Base-by-base conservation (phyloP, 2,329 filamentous ascomycete species). In the Orbilia javanica region DNA sequence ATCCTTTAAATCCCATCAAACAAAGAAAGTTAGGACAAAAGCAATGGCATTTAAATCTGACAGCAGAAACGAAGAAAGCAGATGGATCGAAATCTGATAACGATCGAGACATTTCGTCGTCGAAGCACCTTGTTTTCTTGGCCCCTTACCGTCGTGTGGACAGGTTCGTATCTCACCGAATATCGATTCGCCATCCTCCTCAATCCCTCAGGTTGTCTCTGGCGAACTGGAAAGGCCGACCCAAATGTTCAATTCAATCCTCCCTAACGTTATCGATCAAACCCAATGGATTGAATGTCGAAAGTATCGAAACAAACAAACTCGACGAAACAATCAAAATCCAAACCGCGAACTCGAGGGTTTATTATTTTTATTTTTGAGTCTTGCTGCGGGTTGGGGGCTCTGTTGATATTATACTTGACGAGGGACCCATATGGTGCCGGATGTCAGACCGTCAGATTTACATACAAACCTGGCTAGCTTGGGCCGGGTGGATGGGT, bases 101-200 rank as follows among this genome's bases (percentile, higher is more conserved):
- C 31, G 18, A 60, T 20, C 42, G 55, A 60, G 25, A 72, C 20
- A 50, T 73, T 57, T 65, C 36, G 57, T 34, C 34, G 36, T 55
- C 36, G 57, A 57, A 69, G 48, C 36, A 42, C 25, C 65, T 42
- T 57, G 55, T 31, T 46, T 44, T 69, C 66, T 70, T 70, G 73
- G 65, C 52, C 67, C 65, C 74, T 78, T 78, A 78, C 74, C 74
- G 63, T 78, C 29, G 60, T 71, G 25, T 68, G 74, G 74, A 78
- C 62, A 78, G 74, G 67, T 78, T 78, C 74, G 64, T 78, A 78
- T 78, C 74, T 78, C 74, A 78, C 74, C 74, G 74, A 78, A 25
- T 63, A 48, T 62, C 53, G 67, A 72, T 78, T 68, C 27, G 50
- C 31, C 67, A 72, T 78, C 31, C 55, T 76, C 65, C 11, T n/a